A percentile compares a stretch with the other conserved stretches of the same genome.
Conservation (phyloP, 2,329 filamentous ascomycete genomes). For the Aspergillus pseudotamarii region DNA sequence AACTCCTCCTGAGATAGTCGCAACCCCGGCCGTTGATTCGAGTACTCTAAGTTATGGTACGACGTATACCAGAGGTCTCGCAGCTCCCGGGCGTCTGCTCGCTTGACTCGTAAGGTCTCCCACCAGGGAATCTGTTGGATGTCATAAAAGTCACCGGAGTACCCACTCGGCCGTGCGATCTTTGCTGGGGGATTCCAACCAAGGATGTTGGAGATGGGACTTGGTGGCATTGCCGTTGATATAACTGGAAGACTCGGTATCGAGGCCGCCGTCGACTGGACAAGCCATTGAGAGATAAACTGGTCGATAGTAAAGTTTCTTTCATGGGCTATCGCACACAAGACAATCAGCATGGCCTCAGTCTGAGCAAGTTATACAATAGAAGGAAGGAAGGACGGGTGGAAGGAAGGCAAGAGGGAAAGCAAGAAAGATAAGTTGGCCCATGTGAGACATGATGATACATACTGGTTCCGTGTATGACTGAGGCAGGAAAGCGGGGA, state of each 20-base stretch:
- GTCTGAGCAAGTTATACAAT: background rate
- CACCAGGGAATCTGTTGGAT: constrained; percentile 48
- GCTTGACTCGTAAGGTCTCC: constrained; percentile 38
- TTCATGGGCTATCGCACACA: constrained; percentile 35
- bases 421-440: no score
- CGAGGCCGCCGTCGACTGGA: constrained; percentile 28
- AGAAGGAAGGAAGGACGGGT: background rate
- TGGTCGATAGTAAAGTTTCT: constrained; percentile 46
- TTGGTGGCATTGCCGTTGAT: constrained; percentile 24
- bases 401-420: background rate
- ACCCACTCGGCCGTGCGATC: constrained; percentile 34
- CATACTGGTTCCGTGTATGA: constrained; percentile 36
- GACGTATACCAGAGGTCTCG: constrained; percentile 47
- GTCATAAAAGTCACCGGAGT: constrained; percentile 36
- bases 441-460: background rate
- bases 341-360: background rate
- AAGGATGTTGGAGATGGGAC: constrained; percentile 37
- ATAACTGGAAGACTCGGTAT: constrained; percentile 23
- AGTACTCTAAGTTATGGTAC: constrained; percentile 42
- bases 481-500: constrained; percentile 25
- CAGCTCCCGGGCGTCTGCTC: constrained; percentile 39
- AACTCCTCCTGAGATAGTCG: constrained; percentile 44
- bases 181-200: constrained; percentile 38
- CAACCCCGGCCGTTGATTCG: constrained; percentile 26
- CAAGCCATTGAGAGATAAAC: constrained; percentile 46